A percentile compares a stretch with the other conserved stretches of the same genome.
These are phyloP conservation scores for Aspergillus sclerotialis DNA, from an alignment of 2,329 filamentous ascomycete genomes.

Conservation along the genomic window DNA sequence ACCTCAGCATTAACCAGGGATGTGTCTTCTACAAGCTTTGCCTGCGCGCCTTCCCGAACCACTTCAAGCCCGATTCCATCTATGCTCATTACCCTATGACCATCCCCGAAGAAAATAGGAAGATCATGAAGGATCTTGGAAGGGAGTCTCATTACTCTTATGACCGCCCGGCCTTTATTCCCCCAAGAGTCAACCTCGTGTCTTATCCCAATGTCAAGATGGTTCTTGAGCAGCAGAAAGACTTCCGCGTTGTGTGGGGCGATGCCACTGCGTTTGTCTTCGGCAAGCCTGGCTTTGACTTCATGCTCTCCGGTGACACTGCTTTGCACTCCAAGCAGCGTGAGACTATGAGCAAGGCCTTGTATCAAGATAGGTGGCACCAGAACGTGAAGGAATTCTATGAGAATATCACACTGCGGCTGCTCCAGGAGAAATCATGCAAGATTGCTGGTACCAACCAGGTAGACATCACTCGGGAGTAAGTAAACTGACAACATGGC, in stretches of 20 bases:
- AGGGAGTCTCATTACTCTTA: slow-evolving; percentile 65
- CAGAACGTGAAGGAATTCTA: slow-evolving; percentile 61
- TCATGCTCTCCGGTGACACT: slow-evolving; percentile 51
- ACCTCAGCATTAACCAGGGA: slow-evolving; percentile 68
- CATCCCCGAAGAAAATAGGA: slow-evolving; percentile 64
- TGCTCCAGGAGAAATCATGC: slow-evolving; percentile 61
- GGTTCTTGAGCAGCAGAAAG: slow-evolving; percentile 53
- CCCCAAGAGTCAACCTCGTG: slow-evolving; percentile 49
- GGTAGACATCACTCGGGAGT: slow-evolving; percentile 61
- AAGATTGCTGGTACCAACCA: slow-evolving; percentile 56
- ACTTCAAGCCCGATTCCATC: slow-evolving; percentile 70
- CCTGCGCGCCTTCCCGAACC: slow-evolving; percentile 69
- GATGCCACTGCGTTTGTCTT: slow-evolving; percentile 58
- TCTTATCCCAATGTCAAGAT: slow-evolving; percentile 57
- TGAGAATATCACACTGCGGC: slow-evolving; percentile 51
- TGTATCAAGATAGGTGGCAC: slow-evolving; percentile 58
- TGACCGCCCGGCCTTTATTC: slow-evolving; percentile 49
- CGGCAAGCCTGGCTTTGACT: slow-evolving; percentile 49
- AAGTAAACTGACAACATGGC: slow-evolving; percentile 14
- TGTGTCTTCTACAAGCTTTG: slow-evolving; percentile 82
- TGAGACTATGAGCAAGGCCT: slow-evolving; percentile 48
- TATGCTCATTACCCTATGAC: slow-evolving; percentile 73
- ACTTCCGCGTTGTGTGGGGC: slow-evolving; percentile 61
- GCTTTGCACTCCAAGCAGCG: slow-evolving; percentile 45
- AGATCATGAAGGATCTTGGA: slow-evolving; percentile 61